Evolutionary conservation across 2,329 filamentous ascomycete species (phyloP), one percentile per base, ranked within the genome.

Genomic region (Diaporthe batatas): DNA sequence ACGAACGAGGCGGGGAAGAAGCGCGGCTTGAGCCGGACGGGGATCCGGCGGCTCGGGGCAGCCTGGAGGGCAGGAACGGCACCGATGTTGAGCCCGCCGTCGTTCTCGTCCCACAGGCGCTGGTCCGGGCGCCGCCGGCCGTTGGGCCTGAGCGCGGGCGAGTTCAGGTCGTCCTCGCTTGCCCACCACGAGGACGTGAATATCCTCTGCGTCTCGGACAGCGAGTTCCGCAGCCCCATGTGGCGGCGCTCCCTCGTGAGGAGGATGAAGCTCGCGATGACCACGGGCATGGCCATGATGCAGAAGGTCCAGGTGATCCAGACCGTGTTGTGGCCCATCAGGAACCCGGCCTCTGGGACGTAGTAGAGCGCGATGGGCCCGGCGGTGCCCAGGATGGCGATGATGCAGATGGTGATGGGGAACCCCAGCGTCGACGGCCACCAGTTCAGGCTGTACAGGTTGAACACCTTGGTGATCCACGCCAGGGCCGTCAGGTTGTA

Each of bases 381-480:
- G 21, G 86, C 84, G 59, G 92, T 83, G 14, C 90, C 91, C n/a
- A 91, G 76, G 18, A 88, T 81, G 58, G 89, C 90, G 74, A 92
- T 91, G 53, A 90, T 81, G 6, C 87, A 87, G 67, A 92, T 85
- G 21, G 91, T 92, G n/a, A 90, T 76, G 0, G 90, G 89, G 74
- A 92, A 92, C 0, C 91, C 91, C 8, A 92, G 82, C 8, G 87
- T 87, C 71, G 68, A 59, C 11, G 73, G 73, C 73, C 73, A 75
- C 91, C 91, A 93, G 81, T 93, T 93, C 72, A 93, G 83, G 74
- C 88, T 90, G 83, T 93, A 93, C 29, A 93, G 85, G 77, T 93
- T 93, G 80, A 93, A 93, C 6, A 92, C 87, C 78, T 92, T 92
- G 62, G 91, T 93, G 78, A 93, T 92, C 90, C 91, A 93, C 74